These are phyloP conservation scores for Penicillium silybi DNA, from an alignment of 495 filamentous ascomycete species.

Conservation along the genomic window DNA sequence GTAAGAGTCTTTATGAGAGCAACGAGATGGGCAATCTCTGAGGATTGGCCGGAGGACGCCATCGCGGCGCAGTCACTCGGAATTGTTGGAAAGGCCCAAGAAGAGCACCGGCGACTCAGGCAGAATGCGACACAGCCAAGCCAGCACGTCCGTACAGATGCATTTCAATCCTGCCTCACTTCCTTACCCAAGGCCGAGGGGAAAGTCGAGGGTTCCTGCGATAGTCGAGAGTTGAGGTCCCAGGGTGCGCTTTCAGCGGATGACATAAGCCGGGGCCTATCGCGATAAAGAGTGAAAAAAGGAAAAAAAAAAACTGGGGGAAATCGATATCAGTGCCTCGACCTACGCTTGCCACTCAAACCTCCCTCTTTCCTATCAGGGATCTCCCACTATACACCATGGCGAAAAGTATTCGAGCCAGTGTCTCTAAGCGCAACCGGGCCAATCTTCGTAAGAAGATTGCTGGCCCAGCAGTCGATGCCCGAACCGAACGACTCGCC, in stretches of 20 bases:
- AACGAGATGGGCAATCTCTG: constrained; percentile 36
- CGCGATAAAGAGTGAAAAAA: constrained; percentile 20
- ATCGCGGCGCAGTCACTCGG: constrained; percentile 19
- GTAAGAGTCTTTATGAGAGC: constrained; percentile 55
- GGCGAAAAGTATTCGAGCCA: constrained; percentile 79
- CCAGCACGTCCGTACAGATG: constrained; percentile 12
- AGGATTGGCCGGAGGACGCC: constrained; percentile 43
- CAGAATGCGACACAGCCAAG: constrained; percentile 18
- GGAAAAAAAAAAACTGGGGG: constrained; percentile 15
- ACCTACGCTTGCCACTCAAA: neutral
- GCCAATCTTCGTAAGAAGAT: constrained; percentile 68
- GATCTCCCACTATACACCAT: constrained; percentile 41
- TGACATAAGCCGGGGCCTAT: constrained; percentile 39
- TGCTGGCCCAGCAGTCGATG: constrained; percentile 73
- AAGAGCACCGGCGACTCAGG: constrained; percentile 5
- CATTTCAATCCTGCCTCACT: constrained; percentile 18
- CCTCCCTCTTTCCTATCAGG: neutral
- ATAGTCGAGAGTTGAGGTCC: constrained; percentile 10
- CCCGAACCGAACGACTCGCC: constrained; percentile 71
- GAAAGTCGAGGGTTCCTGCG: neutral
- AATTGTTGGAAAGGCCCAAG: neutral
- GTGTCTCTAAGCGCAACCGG: constrained; percentile 72
- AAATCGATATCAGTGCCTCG: neutral
- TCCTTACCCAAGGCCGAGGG: neutral
- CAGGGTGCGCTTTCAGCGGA: constrained; percentile 24